Conservation (phyloP, 805 yeast species). For the Metschnikowia kofuensis region DNA sequence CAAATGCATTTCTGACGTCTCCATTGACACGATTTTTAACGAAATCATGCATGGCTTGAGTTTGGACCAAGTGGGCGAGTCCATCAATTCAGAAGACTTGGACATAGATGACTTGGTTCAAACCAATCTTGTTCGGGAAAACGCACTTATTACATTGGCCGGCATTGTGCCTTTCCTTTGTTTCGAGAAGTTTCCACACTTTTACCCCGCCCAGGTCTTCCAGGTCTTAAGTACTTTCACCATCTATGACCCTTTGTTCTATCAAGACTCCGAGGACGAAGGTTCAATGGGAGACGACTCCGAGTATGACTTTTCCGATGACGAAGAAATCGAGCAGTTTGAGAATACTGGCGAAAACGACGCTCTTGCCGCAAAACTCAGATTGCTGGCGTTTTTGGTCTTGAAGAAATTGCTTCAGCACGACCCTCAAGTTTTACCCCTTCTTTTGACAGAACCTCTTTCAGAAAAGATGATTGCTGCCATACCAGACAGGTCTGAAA, state of each 20-base stretch:
- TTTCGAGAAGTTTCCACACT: slow-evolving; percentile 6
- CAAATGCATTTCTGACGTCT: slow-evolving; percentile 1
- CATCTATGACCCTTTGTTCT: slow-evolving; percentile 30
- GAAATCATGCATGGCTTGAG: slow-evolving; percentile 5
- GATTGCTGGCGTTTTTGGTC: slow-evolving; percentile 50
- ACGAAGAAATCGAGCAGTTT: slow-evolving; percentile 40
- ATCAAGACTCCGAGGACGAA: slow-evolving; percentile 28
- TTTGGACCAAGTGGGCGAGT: slow-evolving; percentile 1
- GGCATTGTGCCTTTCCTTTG: slow-evolving; percentile 24
- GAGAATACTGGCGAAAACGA: slow-evolving; percentile 41
- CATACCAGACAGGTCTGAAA: slow-evolving; percentile 43
- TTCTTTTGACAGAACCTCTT: slow-evolving; percentile 27
- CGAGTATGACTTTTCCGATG: slow-evolving; percentile 23
- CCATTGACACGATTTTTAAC: slow-evolving; percentile 6
- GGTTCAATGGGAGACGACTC: slow-evolving; percentile 27
- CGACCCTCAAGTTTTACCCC: slow-evolving; percentile 35
- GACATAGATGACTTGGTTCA: slow-evolving; percentile 45
- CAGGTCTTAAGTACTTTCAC: slow-evolving; percentile 23
- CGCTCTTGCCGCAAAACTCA: slow-evolving; percentile 57
- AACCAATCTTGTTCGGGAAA: slow-evolving; percentile 49
- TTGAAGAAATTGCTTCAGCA: slow-evolving; percentile 35
- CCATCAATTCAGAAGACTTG: slow-evolving; percentile 27
- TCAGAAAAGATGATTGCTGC: slow-evolving; percentile 30
- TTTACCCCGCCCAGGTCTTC: slow-evolving; percentile 14
- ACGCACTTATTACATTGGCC: slow-evolving; percentile 44